A percentile compares a stretch with the other conserved stretches of the same genome.
Conservation (phyloP, 257 asterid genomes). For the Datura wrightii region DNA sequence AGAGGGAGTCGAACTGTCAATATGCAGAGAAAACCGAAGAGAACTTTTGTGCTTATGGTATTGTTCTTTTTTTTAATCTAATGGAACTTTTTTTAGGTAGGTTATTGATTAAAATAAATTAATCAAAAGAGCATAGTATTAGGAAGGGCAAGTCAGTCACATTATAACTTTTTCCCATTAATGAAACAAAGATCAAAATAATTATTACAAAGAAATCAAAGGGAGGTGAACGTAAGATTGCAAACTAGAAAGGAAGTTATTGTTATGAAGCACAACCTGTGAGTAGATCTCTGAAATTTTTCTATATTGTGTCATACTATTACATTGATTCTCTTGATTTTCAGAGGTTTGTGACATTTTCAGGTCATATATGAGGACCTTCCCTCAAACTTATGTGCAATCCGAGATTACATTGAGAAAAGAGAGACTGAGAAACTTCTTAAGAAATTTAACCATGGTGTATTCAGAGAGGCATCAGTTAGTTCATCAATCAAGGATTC, state of each 20-base stretch:
- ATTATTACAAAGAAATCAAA: neutral
- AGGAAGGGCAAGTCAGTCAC: neutral
- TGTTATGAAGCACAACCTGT: neutral
- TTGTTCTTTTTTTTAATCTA: neutral
- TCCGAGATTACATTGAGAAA: constrained; percentile 79
- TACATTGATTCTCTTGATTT: constrained; percentile 15
- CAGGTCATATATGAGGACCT: constrained; percentile 97
- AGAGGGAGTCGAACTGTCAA: too few species aligned
- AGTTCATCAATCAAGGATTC: constrained; percentile 36
- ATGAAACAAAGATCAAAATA: neutral
- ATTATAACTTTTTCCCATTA: neutral
- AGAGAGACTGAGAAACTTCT: constrained; percentile 45
- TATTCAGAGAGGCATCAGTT: constrained; percentile 39
- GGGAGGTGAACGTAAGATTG: neutral
- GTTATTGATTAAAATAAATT: neutral
- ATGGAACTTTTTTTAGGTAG: neutral
- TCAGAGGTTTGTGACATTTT: constrained; percentile 26
- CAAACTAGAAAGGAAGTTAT: neutral
- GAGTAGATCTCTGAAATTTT: neutral
- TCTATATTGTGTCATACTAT: neutral
- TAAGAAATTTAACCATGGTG: constrained; percentile 33
- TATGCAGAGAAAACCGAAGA: too few species aligned
- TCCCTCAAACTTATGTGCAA: constrained; percentile 94
- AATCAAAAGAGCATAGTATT: neutral
- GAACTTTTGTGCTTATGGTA: neutral